These are phyloP conservation scores for Quercus robur DNA, from an alignment of 306 rosid genomes.

Conservation along the genomic window DNA sequence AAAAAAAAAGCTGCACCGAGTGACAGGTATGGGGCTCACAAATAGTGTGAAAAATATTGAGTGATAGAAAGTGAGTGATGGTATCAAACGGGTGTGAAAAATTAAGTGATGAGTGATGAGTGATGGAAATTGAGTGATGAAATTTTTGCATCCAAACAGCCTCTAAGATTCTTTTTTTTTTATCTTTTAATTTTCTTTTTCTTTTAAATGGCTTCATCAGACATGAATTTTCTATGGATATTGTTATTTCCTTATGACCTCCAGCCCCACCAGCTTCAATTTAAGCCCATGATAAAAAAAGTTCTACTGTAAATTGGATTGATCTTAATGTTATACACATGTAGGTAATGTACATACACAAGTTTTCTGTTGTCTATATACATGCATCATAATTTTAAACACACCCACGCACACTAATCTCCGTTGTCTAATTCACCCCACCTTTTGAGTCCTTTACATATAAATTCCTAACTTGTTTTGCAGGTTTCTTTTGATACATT, in stretches of 20 bases:
- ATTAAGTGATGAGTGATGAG: too few species aligned
- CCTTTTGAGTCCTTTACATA: conserved; percentile 6
- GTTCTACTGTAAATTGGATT: neutral
- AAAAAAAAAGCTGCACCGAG: too few species aligned
- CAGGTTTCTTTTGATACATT: conserved; percentile 30
- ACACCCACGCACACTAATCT: neutral
- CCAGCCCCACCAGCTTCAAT: neutral
- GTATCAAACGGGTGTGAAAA: too few species aligned
- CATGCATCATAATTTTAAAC: neutral
- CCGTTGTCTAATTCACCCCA: conserved; percentile 5
- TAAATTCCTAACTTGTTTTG: conserved; percentile 17
- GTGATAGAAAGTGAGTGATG: too few species aligned
- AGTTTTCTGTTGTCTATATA: neutral
- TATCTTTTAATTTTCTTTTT: neutral
- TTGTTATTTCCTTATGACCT: neutral
- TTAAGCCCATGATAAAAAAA: neutral
- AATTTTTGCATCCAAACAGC: too few species aligned
- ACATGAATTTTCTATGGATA: neutral
- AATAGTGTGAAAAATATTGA: too few species aligned
- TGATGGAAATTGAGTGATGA: too few species aligned
- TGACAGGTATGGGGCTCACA: too few species aligned
- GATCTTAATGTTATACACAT: neutral
- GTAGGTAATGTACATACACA: neutral
- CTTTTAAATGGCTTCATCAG: neutral
- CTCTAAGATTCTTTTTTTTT: neutral